A percentile compares a stretch with the other conserved stretches of the same genome.
Evolutionary conservation across 768 basidiomycete genomes (phyloP).

Genomic region (Russula vinacea): DNA sequence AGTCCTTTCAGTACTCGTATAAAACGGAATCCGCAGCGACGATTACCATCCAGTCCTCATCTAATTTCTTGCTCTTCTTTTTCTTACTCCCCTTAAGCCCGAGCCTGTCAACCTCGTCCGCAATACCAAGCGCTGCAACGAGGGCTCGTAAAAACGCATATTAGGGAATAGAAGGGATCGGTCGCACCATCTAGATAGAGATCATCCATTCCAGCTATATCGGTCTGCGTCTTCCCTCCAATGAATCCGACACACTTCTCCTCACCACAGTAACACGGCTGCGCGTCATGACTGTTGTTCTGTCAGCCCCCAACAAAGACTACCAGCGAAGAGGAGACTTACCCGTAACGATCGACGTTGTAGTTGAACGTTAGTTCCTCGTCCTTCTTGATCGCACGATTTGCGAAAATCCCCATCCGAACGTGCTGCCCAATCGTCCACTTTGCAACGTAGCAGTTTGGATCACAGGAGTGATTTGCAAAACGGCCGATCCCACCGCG

Average conservation of each 20-base stretch:
- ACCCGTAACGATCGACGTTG: conserved; percentile 99
- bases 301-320: not conserved
- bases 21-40: not conserved
- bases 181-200: conserved; percentile 81
- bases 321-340: conserved; percentile 31
- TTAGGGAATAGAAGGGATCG: conserved; percentile 1
- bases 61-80: conserved; percentile 89
- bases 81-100: conserved; percentile 85
- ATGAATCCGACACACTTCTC: conserved; percentile 93
- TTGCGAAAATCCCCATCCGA: conserved; percentile 98
- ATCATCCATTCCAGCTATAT: conserved; percentile 91
- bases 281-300: conserved; percentile 76
- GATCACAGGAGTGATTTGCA: conserved; percentile 95
- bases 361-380: conserved; percentile 99
- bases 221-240: conserved; percentile 98
- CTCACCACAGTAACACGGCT: conserved; percentile 93
- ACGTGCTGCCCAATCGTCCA: conserved; percentile 90
- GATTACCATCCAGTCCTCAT: conserved; percentile 86
- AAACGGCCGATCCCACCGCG: conserved; percentile 95
- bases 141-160: conserved; percentile 9
- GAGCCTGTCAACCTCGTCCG: conserved; percentile 80
- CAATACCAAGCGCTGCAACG: conserved; percentile 79
- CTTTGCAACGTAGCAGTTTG: conserved; percentile 97
- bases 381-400: conserved; percentile 64
- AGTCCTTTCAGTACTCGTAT: conserved; percentile 6